Evolutionary conservation across 2,329 filamentous ascomycete genomes (phyloP).

Genomic region (Pseudocercospora cruenta): DNA sequence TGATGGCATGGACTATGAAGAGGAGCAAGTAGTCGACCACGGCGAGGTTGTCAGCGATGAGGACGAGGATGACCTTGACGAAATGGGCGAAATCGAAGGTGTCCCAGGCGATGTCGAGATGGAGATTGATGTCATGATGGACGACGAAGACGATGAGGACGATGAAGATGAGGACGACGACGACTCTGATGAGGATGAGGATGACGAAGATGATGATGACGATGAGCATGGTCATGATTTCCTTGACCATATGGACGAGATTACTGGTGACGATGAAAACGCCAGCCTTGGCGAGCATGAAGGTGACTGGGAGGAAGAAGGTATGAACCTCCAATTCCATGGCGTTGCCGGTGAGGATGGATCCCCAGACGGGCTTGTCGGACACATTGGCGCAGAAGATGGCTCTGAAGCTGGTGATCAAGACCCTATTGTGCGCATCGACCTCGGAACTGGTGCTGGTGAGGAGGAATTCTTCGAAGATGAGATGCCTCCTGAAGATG

Average conservation of each 20-base stretch:
- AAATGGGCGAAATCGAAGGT: constrained; percentile 74
- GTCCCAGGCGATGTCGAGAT: constrained; percentile 63
- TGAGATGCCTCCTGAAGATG: constrained; percentile 62
- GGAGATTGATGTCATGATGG: constrained; percentile 88
- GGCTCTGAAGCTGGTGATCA: constrained; percentile 42
- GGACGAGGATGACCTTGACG: constrained; percentile 77
- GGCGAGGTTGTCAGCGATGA: constrained; percentile 90
- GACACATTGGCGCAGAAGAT: constrained; percentile 45
- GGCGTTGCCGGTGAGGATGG: constrained; percentile 53
- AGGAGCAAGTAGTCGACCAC: constrained; percentile 78
- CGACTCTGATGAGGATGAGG: constrained; percentile 59
- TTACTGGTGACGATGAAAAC: constrained; percentile 53
- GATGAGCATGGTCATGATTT: constrained; percentile 65
- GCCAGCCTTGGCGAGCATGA: constrained; percentile 53
- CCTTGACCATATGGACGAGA: constrained; percentile 56
- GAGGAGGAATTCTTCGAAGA: constrained; percentile 59
- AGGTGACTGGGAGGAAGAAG: constrained; percentile 49
- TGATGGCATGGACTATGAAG: constrained; percentile 91
- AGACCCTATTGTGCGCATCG: constrained; percentile 39
- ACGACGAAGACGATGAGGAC: constrained; percentile 67
- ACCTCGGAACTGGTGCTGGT: constrained; percentile 51
- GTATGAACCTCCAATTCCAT: constrained; percentile 45
- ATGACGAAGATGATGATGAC: constrained; percentile 58
- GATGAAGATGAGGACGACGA: constrained; percentile 62
- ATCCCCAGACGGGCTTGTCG: constrained; percentile 40